A percentile compares a stretch with the other conserved stretches of the same genome.
These are phyloP conservation scores for Microsporum canis DNA, from an alignment of 2,329 filamentous ascomycete genomes.

Conservation along the genomic window DNA sequence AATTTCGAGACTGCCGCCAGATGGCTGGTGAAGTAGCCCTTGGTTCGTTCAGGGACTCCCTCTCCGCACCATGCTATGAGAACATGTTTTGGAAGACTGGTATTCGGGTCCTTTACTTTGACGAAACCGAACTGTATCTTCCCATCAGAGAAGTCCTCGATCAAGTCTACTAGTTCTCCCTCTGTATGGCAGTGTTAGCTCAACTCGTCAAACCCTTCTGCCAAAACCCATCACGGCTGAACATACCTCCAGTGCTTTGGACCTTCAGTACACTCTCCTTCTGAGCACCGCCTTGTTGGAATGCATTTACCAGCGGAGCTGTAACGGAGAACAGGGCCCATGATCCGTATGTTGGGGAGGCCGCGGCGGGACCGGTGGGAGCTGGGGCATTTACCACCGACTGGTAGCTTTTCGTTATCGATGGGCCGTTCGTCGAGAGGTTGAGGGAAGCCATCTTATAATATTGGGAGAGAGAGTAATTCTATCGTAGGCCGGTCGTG, in stretches of 20 bases:
- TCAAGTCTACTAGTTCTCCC: constrained; percentile 76
- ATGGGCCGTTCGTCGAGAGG: constrained; percentile 65
- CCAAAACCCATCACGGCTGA: background rate
- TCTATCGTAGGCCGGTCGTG: background rate
- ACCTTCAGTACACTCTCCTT: constrained; percentile 97
- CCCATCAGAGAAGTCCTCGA: constrained; percentile 95
- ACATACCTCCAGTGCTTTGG: constrained; percentile 71
- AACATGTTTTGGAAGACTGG: constrained; percentile 75
- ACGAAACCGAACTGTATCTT: constrained; percentile 94
- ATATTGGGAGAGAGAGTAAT: background rate
- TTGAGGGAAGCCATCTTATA: constrained; percentile 65
- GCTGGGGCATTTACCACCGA: constrained; percentile 52
- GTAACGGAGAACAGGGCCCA: constrained; percentile 94
- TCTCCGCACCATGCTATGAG: constrained; percentile 96
- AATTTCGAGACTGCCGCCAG: constrained; percentile 79
- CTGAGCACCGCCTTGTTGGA: constrained; percentile 64
- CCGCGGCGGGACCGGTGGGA: constrained; percentile 45
- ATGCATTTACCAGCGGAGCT: constrained; percentile 82
- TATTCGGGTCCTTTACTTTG: constrained; percentile 93
- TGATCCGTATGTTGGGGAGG: constrained; percentile 72
- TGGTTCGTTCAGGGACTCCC: constrained; percentile 94
- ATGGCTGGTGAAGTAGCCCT: constrained; percentile 97
- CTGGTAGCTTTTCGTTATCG: constrained; percentile 66
- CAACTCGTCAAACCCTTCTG: too few species aligned
- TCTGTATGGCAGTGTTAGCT: constrained; percentile 42